Evolutionary conservation across 208 protist species (phyloP).

Genomic region (Angomonas ambiguus): DNA sequence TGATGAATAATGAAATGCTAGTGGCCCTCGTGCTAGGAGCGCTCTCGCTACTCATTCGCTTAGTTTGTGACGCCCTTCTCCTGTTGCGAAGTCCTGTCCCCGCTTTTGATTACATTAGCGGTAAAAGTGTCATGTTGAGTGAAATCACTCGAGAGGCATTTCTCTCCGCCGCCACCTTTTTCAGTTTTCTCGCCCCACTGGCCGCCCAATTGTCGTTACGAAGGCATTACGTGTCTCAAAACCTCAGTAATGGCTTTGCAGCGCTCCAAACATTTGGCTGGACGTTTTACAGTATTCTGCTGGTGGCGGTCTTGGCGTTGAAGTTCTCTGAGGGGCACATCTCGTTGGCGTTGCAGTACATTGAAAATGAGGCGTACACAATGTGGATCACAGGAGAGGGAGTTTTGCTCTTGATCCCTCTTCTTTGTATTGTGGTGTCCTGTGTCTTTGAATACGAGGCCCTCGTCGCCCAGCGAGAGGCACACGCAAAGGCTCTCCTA

Average conservation of each 20-base stretch:
- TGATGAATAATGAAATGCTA: constrained; percentile 68
- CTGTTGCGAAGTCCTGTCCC: not conserved
- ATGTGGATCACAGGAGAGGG: constrained; percentile 47
- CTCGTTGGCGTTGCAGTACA: not conserved
- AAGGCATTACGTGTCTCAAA: constrained; percentile 5
- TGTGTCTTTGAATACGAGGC: constrained; percentile 42
- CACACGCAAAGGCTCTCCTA: constrained; percentile 15
- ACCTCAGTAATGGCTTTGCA: constrained; percentile 45
- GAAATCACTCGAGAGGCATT: constrained; percentile 17
- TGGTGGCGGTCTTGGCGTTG: constrained; percentile 7
- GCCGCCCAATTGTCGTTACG: constrained; percentile 60
- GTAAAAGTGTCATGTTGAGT: not conserved
- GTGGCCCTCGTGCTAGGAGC: constrained; percentile 40
- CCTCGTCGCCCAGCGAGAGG: constrained; percentile 15
- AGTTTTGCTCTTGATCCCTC: constrained; percentile 34
- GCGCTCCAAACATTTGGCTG: constrained; percentile 62
- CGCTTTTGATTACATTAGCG: not conserved
- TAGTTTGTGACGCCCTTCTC: constrained; percentile 31
- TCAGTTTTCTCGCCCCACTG: constrained; percentile 40
- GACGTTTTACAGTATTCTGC: constrained; percentile 35
- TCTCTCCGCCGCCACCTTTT: constrained; percentile 26
- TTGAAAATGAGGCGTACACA: constrained; percentile 1
- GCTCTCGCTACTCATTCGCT: constrained; percentile 47
- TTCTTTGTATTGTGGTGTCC: constrained; percentile 43
- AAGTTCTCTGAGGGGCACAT: not conserved